Conservation (phyloP, 73 alveolate genomes). For the Paramecium octaurelia region DNA sequence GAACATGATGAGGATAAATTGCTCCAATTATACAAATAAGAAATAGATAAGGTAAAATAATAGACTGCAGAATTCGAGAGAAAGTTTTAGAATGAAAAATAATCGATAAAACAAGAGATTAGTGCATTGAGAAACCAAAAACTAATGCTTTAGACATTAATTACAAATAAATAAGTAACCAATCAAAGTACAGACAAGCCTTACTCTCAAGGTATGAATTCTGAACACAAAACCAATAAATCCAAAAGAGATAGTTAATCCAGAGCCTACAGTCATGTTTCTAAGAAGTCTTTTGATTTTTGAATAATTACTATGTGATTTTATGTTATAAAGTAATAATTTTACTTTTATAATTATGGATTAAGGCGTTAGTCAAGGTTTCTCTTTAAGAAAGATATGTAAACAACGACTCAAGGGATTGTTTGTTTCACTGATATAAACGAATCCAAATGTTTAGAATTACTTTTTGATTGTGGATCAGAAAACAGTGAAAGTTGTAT, state of each 20-base stretch:
- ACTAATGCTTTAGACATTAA: background rate
- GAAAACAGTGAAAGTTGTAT: slow-evolving; percentile 34
- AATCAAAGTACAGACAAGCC: background rate
- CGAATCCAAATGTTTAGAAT: slow-evolving; percentile 32
- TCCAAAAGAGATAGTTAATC: slow-evolving; percentile 36
- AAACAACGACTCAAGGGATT: background rate
- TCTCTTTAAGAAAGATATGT: background rate
- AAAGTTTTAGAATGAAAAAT: slow-evolving; percentile 24
- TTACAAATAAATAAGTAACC: background rate
- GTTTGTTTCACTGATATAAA: background rate
- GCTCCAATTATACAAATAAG: background rate
- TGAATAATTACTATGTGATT: background rate
- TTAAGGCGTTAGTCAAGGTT: background rate
- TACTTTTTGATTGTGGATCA: slow-evolving; percentile 50
- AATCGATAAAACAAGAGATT: slow-evolving; percentile 33
- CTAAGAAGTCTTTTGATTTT: slow-evolving; percentile 18
- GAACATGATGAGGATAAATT: slow-evolving; percentile 1
- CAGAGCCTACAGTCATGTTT: background rate
- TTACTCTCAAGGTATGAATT: background rate
- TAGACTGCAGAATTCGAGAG: slow-evolving; percentile 22
- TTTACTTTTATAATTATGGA: background rate
- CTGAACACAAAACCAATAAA: background rate
- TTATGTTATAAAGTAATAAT: background rate
- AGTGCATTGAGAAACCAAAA: background rate
- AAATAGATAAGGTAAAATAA: slow-evolving; percentile 29